Conservation (phyloP, 1,284 basidiomycete species). For the Cystobasidium pallidum region DNA sequence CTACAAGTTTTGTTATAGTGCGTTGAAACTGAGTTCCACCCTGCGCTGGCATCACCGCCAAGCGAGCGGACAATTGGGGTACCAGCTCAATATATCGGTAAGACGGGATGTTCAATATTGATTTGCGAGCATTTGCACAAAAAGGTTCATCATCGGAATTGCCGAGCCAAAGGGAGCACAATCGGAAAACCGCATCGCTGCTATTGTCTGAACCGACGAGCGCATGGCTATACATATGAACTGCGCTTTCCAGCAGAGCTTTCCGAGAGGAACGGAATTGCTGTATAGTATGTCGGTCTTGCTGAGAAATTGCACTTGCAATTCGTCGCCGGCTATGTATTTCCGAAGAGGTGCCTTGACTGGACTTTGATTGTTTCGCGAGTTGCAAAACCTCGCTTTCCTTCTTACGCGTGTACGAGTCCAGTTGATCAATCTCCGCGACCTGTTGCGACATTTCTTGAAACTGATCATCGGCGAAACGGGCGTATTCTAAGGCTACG, state of each 20-base stretch:
- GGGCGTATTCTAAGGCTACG: constrained; percentile 70
- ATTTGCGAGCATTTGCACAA: constrained; percentile 62
- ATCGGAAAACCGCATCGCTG: constrained; percentile 74
- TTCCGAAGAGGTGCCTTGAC: constrained; percentile 46
- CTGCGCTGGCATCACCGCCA: constrained; percentile 61
- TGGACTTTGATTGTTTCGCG: constrained; percentile 58
- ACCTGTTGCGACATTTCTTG: constrained; percentile 57
- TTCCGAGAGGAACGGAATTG: constrained; percentile 66
- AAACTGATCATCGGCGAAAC: constrained; percentile 86
- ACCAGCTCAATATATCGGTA: constrained; percentile 87
- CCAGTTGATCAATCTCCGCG: constrained; percentile 57
- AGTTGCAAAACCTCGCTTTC: constrained; percentile 52
- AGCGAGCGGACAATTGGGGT: constrained; percentile 87
- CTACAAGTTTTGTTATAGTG: constrained; percentile 62
- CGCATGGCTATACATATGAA: constrained; percentile 80
- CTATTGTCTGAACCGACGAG: constrained; percentile 70
- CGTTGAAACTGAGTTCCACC: constrained; percentile 61
- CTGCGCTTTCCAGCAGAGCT: constrained; percentile 71
- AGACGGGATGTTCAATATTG: constrained; percentile 72
- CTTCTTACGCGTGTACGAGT: constrained; percentile 47
- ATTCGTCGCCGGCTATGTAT: constrained; percentile 31
- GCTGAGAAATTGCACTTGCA: constrained; percentile 56
- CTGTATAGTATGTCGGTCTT: constrained; percentile 67
- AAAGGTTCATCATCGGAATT: constrained; percentile 69
- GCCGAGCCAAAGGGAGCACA: constrained; percentile 89